Base-by-base conservation (phyloP, 495 filamentous ascomycete genomes). In the Penicillium lagena region DNA sequence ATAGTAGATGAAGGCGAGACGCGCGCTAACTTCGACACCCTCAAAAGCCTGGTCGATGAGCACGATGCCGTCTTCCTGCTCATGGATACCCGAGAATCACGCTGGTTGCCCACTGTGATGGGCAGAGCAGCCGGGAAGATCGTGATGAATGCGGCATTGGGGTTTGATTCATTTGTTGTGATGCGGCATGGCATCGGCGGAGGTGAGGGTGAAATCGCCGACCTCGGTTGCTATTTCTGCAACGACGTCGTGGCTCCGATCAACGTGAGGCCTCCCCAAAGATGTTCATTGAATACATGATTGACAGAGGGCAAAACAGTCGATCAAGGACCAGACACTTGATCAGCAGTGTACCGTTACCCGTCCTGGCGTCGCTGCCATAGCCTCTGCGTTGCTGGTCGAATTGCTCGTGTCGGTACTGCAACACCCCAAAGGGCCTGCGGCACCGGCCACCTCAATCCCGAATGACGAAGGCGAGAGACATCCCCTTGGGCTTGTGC, bases 291-390 rank as follows among this genome's bases (percentile, higher is more conserved):
- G 22, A 22, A 4, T 22, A 4, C 4, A 6, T 22, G 2, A 22
- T 22, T 22, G 22, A 22, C 22, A 6, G 22, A 22, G 4, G 2
- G 22, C 22, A 22, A 22, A 22, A 43, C 49, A 94, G 87, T 96
- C 90, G 17, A 72, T 95, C 57, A 91, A 89, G 55, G 88, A 95
- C 56, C 84, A 87, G 58, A 97, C 93, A 1, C 81, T 98, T 4
- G 93, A 98, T 58, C 93, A 97, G 58, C 93, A 98, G 68, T 98
- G 93, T 66, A 98, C 93, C 0, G 93, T 98, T 29, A 97, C 93
- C 27, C 82, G 93, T 7, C 93, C 93, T 12, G 93, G 91, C 7
- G 81, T 95, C 33, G 90, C 93, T 40, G 81, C 88, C 9, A 90
- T 96, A 49, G 93, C 93, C 12, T 95, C 90, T 12, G 89, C 89